Evolutionary conservation across 2,329 filamentous ascomycete genomes (phyloP), one percentile per base, ranked within the genome.

Genomic region (Neonectria faginata): DNA sequence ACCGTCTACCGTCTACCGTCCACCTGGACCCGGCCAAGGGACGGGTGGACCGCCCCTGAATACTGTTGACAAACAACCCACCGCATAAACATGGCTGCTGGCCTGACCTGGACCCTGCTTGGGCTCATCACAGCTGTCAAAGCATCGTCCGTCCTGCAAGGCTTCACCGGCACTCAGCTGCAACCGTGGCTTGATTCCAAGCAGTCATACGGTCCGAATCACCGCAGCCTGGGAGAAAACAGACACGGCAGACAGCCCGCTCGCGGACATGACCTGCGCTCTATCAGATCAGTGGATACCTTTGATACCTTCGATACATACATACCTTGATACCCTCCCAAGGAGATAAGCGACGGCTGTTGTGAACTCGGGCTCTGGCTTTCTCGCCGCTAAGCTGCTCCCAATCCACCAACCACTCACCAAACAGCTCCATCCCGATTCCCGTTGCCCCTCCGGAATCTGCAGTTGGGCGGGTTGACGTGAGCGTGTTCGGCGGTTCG

Each of bases 81-180:
- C 48, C n/a, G 39, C 39, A 55, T 55, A 42, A 33, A 48, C 25
- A 57, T 52, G 59, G 59, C 39, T 47, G 53, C 60, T 63, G 60
- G 60, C 55, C 48, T 63, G 56, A 59, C 61, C 51, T 60, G 36
- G 61, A 41, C 44, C 52, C n/a, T 6, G 56, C 44, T 57, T 42
- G 33, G 44, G 56, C 50, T 51, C 61, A 56, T 64, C 56, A 45
- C 22, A 36, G 56, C 51, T 51, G 44, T 45, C 61, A 55, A 64
- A 64, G 33, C 42, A 62, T 55, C 44, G 36, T 64, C 62, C 59
- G 56, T 29, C 29, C 29, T 29, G 56, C 55, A 53, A 51, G 59
- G 58, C 60, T 63, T 65, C 60, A 60, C 69, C 68, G 68, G 68
- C 63, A 54, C 60, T 68, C 63, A 20, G 29, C 67, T 68, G 62